These are phyloP conservation scores for Tetrapisispora taiwanensis DNA, from an alignment of 805 yeast genomes.

Conservation along the genomic window DNA sequence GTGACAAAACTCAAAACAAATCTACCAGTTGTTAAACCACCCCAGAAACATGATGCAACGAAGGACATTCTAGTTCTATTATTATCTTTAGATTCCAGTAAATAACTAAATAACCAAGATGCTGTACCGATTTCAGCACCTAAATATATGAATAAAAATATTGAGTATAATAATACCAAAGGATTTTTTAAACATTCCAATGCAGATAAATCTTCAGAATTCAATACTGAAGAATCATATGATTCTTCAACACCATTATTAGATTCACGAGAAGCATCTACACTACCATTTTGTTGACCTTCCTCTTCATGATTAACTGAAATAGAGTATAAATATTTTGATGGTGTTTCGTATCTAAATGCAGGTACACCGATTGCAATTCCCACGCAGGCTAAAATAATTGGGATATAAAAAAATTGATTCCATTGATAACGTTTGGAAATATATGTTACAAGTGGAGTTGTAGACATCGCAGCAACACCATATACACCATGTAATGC, in stretches of 20 bases:
- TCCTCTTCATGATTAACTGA: background rate
- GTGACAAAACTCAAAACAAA: slow-evolving; percentile 48
- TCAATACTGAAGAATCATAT: background rate
- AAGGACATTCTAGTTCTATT: slow-evolving; percentile 42
- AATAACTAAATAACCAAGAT: slow-evolving; percentile 60
- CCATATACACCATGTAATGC: slow-evolving; percentile 63
- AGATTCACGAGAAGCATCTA: background rate
- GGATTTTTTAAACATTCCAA: slow-evolving; percentile 22
- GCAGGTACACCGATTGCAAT: slow-evolving; percentile 29
- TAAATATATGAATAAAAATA: slow-evolving; percentile 49
- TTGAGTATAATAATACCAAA: slow-evolving; percentile 39
- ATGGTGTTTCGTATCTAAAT: slow-evolving; percentile 37
- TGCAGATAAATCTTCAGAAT: background rate
- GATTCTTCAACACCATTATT: slow-evolving; percentile 6
- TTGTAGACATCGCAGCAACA: slow-evolving; percentile 59
- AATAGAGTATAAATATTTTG: slow-evolving; percentile 26
- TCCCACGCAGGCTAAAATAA: slow-evolving; percentile 31
- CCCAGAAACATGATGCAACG: slow-evolving; percentile 63
- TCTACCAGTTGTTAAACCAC: slow-evolving; percentile 59
- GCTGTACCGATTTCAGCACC: slow-evolving; percentile 64
- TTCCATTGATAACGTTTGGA: slow-evolving; percentile 26
- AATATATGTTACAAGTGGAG: slow-evolving; percentile 46
- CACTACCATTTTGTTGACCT: slow-evolving; percentile 3
- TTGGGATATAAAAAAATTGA: slow-evolving; percentile 25
- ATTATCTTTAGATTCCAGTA: slow-evolving; percentile 45